Evolutionary conservation across 179 eudicot species (phyloP), one percentile per base, ranked within the genome.

Genomic region (Heliamphora pulchella): DNA sequence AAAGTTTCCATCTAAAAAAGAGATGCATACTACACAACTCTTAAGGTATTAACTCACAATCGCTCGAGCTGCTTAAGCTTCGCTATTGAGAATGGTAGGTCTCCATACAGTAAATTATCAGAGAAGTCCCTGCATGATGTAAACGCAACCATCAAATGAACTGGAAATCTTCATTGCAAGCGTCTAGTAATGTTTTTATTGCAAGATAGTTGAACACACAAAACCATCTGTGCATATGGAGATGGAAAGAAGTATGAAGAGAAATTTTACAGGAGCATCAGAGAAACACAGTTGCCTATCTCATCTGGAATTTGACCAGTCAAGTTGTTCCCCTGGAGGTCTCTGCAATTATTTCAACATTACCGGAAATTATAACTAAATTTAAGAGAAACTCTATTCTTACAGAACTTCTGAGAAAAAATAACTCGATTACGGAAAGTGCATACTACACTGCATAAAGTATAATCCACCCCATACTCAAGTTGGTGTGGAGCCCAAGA

Each of bases 301-400:
- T 91, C 94, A 87, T 91, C 94, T 0, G 94, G 94, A 58, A 91
- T 87, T 84, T 88, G 92, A 55, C 94, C 94, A 14, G 89, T 83
- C 70, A 91, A 67, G 44, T 88, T 89, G 77, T 91, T 91, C 57
- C 94, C 94, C 76, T 89, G 88, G 46, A 91, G 80, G 63, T 89
- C 94, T 71, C 94, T 91, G 88, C 75, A 81, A 77, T 53, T 53
- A 13, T 20, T 74, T 69, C 11, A 46, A 70, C 15, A 41, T 8
- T 17, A 43, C 11, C 0, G 10, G 11, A 14, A 1, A 10, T 63
- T 7, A 46, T 0, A 6, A 66, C 6, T 8, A n/a, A 54, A 46
- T 46, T n/a, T 51, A 70, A 47, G 8, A 66, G 44, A 70, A 2
- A 70, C 44, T 14, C 14, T 7, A 46, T 14, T 54, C 22, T 70